These are phyloP conservation scores for Chalciporus sp. DNA, from an alignment of 1,284 basidiomycete genomes.

Conservation along the genomic window DNA sequence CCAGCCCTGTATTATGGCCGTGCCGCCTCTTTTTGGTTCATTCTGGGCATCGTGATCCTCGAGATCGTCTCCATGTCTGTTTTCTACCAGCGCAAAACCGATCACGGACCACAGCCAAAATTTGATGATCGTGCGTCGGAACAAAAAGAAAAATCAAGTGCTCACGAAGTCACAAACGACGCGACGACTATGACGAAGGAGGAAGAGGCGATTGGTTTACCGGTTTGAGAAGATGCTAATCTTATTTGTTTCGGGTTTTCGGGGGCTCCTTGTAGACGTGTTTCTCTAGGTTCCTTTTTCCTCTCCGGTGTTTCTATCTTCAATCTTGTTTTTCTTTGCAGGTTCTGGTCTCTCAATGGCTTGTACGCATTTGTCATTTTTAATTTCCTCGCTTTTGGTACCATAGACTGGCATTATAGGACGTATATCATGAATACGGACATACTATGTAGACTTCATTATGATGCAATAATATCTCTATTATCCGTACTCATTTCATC, in stretches of 20 bases:
- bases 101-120: constrained; percentile 2
- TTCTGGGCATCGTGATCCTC: constrained; percentile 42
- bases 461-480: neutral
- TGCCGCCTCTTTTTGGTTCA: constrained; percentile 51
- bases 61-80: constrained; percentile 38
- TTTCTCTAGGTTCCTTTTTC: neutral
- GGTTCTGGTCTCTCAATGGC: neutral
- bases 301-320: too few relatives aligned
- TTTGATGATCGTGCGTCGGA: neutral
- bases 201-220: neutral
- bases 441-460: neutral
- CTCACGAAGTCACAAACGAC: neutral
- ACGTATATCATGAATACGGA: neutral
- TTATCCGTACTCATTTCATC: neutral
- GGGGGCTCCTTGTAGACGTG: neutral
- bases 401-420: neutral
- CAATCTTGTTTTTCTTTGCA: too few relatives aligned
- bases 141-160: neutral
- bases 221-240: neutral
- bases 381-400: neutral
- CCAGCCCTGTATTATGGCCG: constrained; percentile 41
- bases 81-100: constrained; percentile 38
- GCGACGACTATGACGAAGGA: neutral
- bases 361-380: neutral
- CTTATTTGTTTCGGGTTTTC: neutral